These are phyloP conservation scores for Eimeria sp. DNA, from an alignment of 169 alveolate species.

Conservation along the genomic window DNA sequence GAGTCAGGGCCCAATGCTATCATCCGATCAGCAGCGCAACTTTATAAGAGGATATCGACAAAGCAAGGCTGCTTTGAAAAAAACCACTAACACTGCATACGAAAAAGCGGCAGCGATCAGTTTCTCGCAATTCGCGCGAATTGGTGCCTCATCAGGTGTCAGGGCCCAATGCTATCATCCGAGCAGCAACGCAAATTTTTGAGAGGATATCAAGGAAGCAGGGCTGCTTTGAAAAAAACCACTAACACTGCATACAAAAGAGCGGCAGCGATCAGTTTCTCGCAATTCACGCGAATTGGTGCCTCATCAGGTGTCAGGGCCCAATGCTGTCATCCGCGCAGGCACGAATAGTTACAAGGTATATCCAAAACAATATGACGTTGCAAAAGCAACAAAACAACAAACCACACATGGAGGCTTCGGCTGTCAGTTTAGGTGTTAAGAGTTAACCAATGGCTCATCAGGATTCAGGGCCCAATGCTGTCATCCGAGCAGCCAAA, in stretches of 20 bases:
- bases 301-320: background rate
- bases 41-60: no score
- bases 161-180: background rate
- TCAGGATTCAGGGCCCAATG: background rate
- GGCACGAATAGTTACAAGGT: no score
- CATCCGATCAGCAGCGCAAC: background rate
- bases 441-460: background rate
- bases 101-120: no score
- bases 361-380: no score
- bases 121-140: no score
- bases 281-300: background rate
- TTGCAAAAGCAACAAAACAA: background rate
- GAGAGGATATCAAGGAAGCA: no score
- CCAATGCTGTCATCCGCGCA: background rate
- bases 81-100: no score
- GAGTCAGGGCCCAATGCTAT: background rate
- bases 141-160: no score
- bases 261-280: background rate
- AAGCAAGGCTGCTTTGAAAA: no score
- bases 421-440: background rate
- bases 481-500: background rate
- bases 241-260: background rate
- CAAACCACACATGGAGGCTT: background rate
- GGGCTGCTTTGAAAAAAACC: background rate
- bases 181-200: background rate